phyloP scores from a whole-genome alignment of 805 yeast genomes.

The Candida easanensis region DNA sequence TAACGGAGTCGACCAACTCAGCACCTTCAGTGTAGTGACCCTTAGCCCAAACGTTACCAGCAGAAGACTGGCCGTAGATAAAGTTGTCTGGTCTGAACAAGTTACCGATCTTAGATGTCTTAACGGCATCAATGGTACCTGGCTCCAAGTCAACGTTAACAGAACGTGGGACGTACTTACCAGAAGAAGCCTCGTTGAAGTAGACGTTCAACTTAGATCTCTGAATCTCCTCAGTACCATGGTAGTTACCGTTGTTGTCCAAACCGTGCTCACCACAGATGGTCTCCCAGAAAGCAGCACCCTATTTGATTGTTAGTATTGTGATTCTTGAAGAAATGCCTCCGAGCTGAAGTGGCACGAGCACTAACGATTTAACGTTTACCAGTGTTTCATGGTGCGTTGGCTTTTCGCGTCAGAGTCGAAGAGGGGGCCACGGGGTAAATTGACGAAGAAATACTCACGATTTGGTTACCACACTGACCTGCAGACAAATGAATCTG shows the following conservation, averaged over 20 bases:
- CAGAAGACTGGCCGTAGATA: conserved; percentile 96
- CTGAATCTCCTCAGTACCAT: conserved; percentile 54
- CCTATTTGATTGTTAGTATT: conserved; percentile 36
- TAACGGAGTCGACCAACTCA: conserved; percentile 88
- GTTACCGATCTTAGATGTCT: conserved; percentile 87
- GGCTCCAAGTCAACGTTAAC: conserved; percentile 97
- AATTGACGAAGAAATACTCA: conserved; percentile 35
- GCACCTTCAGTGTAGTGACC: conserved; percentile 98
- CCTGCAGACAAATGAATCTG: conserved; percentile 95
- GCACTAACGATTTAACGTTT: too few relatives aligned
- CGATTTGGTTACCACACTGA: conserved; percentile 98
- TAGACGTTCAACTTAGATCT: conserved; percentile 94
- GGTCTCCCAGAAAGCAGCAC: conserved; percentile 93
- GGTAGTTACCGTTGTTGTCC: conserved; percentile 71
- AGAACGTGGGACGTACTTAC: conserved; percentile 97
- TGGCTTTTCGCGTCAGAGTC: neutral
- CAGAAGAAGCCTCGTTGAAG: conserved; percentile 91
- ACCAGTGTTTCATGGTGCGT: neutral
- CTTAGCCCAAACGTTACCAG: conserved; percentile 97
- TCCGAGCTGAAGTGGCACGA: too few relatives aligned
- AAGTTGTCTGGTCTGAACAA: conserved; percentile 97
- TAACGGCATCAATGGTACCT: conserved; percentile 94
- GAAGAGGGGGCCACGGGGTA: neutral
- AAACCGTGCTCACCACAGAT: conserved; percentile 87
- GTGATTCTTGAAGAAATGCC: neutral